A percentile compares a stretch with the other conserved stretches of the same genome.
These are phyloP conservation scores for Botryotinia globosa DNA, from an alignment of 2,329 filamentous ascomycete species.

Conservation along the genomic window DNA sequence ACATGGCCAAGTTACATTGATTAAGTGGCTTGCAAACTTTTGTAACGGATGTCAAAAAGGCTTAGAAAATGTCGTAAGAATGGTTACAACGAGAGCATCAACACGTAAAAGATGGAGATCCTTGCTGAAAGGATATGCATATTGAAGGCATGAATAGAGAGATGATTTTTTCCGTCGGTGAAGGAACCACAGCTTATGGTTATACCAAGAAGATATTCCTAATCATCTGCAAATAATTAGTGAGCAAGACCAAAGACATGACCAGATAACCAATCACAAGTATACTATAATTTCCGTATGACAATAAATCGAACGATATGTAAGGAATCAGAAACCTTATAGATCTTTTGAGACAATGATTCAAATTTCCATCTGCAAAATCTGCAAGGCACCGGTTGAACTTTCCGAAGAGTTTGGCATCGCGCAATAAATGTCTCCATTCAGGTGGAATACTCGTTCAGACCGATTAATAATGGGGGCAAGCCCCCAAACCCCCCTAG, in stretches of 20 bases:
- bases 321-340: neutral
- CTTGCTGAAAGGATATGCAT: neutral
- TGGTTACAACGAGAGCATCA: neutral
- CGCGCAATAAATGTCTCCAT: neutral
- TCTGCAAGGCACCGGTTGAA: slow-evolving; percentile 3
- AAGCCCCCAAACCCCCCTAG: neutral
- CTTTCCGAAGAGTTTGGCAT: neutral
- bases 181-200: neutral
- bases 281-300: neutral
- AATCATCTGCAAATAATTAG: neutral
- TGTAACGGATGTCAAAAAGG: neutral
- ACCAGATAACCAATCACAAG: neutral
- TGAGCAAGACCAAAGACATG: neutral
- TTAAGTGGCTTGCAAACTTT: slow-evolving; percentile 9
- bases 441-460: neutral
- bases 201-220: neutral
- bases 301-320: slow-evolving; percentile 8
- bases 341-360: neutral
- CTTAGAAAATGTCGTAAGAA: neutral
- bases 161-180: neutral
- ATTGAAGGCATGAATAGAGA: neutral
- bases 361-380: neutral
- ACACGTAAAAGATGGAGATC: neutral
- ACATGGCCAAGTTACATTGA: slow-evolving; percentile 2
- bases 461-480: neutral